Conservation (phyloP, 2,329 filamentous ascomycete genomes). For the Chaetoscypha palmicola region DNA sequence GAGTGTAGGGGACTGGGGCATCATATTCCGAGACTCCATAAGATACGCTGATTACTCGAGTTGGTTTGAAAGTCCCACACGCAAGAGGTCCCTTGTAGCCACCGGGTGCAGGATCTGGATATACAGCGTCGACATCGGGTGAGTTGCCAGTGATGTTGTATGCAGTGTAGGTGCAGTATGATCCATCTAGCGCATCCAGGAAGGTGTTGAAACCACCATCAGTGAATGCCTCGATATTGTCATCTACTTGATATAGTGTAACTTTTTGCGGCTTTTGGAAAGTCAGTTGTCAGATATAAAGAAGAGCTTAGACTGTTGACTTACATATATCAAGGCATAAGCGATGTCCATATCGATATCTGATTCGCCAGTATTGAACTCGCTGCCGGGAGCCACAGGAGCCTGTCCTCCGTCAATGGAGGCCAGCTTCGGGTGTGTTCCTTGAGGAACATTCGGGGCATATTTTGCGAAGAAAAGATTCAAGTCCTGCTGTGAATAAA, state of each 20-base stretch:
- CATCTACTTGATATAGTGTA: slow-evolving; percentile 40
- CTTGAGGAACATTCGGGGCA: slow-evolving; percentile 27
- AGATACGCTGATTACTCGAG: slow-evolving; percentile 49
- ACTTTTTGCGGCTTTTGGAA: slow-evolving; percentile 39
- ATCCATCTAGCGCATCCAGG: slow-evolving; percentile 37
- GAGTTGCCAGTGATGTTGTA: slow-evolving; percentile 30
- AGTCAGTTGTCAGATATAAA: no score
- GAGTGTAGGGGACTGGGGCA: slow-evolving; percentile 40
- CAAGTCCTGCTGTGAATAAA: slow-evolving; percentile 43
- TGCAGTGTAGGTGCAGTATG: slow-evolving; percentile 38
- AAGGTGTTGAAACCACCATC: slow-evolving; percentile 22
- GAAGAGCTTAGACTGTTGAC: no score
- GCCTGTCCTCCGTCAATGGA: slow-evolving; percentile 30
- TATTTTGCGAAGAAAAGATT: slow-evolving; percentile 42
- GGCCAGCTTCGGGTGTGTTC: slow-evolving; percentile 28
- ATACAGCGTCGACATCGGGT: slow-evolving; percentile 31
- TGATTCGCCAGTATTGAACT: slow-evolving; percentile 28
- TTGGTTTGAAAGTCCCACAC: slow-evolving; percentile 39
- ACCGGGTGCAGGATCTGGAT: slow-evolving; percentile 27
- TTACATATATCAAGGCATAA: slow-evolving; percentile 39
- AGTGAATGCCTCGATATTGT: slow-evolving; percentile 18
- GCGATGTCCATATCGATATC: slow-evolving; percentile 35
- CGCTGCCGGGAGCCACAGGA: slow-evolving; percentile 16
- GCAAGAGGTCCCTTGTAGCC: slow-evolving; percentile 36
- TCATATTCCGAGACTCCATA: slow-evolving; percentile 46